phyloP scores from a whole-genome alignment of 495 filamentous ascomycete genomes.

The Aspergillus cristatus region DNA sequence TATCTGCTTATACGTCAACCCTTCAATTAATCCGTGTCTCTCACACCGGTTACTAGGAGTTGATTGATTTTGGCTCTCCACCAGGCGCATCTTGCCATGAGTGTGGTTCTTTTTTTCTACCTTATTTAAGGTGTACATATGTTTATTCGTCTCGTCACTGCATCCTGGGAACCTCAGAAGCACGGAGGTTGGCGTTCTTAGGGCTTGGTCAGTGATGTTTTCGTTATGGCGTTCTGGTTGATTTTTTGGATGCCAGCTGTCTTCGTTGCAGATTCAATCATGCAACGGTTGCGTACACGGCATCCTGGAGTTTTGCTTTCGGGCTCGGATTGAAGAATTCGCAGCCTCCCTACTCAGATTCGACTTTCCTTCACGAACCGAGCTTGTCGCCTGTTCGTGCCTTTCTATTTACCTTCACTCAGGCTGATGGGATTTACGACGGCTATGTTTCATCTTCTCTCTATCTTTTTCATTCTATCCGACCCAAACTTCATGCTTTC shows the following conservation, averaged over 20 bases:
- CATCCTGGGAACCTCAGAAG: conserved; percentile 1
- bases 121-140: conserved; percentile 5
- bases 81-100: not conserved
- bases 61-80: conserved; percentile 4
- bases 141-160: not conserved
- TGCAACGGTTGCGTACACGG: not conserved
- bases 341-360: too few species aligned
- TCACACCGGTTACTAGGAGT: conserved; percentile 6
- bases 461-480: too few species aligned
- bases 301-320: too few species aligned
- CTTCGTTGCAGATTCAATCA: not conserved
- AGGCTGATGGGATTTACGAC: too few species aligned
- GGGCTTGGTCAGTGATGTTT: not conserved
- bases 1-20: conserved; percentile 8
- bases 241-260: conserved; percentile 4
- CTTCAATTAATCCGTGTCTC: conserved; percentile 4
- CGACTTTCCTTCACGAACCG: too few species aligned
- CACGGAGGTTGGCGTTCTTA: conserved; percentile 1
- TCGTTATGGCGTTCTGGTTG: conserved; percentile 15
- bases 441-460: too few species aligned
- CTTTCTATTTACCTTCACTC: too few species aligned
- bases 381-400: too few species aligned
- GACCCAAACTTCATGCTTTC: too few species aligned
- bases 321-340: too few species aligned
- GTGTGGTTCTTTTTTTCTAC: not conserved